Percentiles rank a stretch among this genome's conserved stretches.
Evolutionary conservation across 345 rosid species (phyloP).

Genomic region (Linum lewisii): DNA sequence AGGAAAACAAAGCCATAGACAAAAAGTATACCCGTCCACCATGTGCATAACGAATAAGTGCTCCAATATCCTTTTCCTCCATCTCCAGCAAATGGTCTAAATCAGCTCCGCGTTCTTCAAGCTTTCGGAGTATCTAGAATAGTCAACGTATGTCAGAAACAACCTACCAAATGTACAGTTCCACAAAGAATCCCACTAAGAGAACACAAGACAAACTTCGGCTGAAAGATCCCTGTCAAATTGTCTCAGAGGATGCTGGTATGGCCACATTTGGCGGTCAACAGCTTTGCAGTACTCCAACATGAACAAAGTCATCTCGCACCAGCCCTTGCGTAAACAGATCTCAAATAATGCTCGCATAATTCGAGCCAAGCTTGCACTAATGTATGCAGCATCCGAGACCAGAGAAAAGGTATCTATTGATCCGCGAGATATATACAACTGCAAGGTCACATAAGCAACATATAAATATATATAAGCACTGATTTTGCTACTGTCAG

Average conservation of each 20-base stretch:
- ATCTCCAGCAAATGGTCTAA: constrained; percentile 78
- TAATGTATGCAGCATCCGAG: constrained; percentile 92
- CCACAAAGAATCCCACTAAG: neutral
- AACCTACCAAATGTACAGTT: constrained; percentile 10
- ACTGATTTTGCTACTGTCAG: constrained; percentile 11
- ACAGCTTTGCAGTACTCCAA: constrained; percentile 96
- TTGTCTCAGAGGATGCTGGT: constrained; percentile 92
- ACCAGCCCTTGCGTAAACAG: constrained; percentile 88
- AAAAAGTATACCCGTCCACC: constrained; percentile 66
- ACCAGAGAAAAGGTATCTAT: constrained; percentile 86
- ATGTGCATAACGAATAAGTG: constrained; percentile 81
- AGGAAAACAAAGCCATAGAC: neutral
- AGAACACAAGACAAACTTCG: constrained; percentile 49
- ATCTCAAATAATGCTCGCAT: constrained; percentile 93
- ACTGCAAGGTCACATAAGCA: constrained; percentile 40
- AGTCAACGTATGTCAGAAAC: constrained; percentile 16
- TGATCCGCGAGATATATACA: constrained; percentile 89
- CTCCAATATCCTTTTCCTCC: constrained; percentile 92
- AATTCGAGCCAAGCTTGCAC: constrained; percentile 98
- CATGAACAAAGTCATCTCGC: constrained; percentile 86
- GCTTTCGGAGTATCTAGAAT: constrained; percentile 74
- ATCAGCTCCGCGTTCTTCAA: constrained; percentile 84
- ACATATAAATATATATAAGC: constrained; percentile 16
- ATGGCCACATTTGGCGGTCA: constrained; percentile 95
- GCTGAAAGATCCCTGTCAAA: constrained; percentile 72